Percentiles rank a stretch among this genome's conserved stretches.
Evolutionary conservation across 768 basidiomycete species (phyloP).

Genomic region (Kwoniella mangroviensis): DNA sequence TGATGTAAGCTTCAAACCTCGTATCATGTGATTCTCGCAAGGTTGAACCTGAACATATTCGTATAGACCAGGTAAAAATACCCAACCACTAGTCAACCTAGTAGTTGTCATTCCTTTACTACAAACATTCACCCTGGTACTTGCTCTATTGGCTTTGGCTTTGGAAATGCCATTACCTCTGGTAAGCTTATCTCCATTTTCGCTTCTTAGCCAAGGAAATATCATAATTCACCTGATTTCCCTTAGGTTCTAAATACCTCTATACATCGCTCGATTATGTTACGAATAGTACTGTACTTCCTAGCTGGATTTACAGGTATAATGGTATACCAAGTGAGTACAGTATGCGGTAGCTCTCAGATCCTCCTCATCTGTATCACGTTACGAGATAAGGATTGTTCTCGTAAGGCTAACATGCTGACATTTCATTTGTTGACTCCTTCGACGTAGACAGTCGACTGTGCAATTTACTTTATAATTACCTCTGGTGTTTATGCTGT

Average conservation of each 20-base stretch:
- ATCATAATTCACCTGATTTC: constrained; percentile 17
- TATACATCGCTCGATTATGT: constrained; percentile 69
- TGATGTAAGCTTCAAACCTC: constrained; percentile 42
- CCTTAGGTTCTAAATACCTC: constrained; percentile 57
- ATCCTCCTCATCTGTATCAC: too few species aligned
- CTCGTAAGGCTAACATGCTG: not conserved
- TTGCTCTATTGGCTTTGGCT: constrained; percentile 67
- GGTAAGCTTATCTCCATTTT: constrained; percentile 18
- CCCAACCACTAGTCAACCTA: constrained; percentile 69
- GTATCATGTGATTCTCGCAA: too few species aligned
- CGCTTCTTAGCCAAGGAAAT: not conserved
- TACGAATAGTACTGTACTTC: constrained; percentile 69
- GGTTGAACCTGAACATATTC: too few species aligned
- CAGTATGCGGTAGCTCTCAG: too few species aligned
- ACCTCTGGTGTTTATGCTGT: constrained; percentile 71
- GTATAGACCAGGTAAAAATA: constrained; percentile 66
- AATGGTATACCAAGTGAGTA: constrained; percentile 75
- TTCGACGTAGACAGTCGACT: constrained; percentile 75
- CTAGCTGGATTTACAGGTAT: constrained; percentile 69
- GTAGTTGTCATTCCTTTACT: constrained; percentile 80
- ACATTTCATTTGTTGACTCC: not conserved
- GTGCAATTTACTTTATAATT: constrained; percentile 76
- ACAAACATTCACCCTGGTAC: constrained; percentile 69
- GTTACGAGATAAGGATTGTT: too few species aligned
- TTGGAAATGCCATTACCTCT: constrained; percentile 74